Evolutionary conservation across 176 grass and related monocot genomes (phyloP), one percentile per base, ranked within the genome.

Genomic region (Carex cristatella): DNA sequence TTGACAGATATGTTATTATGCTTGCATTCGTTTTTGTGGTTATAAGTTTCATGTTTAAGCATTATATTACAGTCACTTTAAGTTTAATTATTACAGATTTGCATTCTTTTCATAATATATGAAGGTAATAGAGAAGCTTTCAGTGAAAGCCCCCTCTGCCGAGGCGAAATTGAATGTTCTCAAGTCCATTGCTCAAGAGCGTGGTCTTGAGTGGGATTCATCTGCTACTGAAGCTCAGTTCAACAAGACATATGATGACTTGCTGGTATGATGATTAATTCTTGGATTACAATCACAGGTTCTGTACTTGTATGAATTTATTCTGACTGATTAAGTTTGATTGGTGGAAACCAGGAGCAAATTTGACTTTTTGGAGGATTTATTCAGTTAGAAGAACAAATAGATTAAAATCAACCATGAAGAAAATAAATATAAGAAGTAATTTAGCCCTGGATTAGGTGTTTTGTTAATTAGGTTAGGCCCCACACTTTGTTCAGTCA

Each of bases 91-190:
- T 56, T 23, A 75, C 10, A 53, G 19, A 53, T 13, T 53, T 49
- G 4, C 4, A 40, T 40, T 40, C 38, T 40, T 40, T 40, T 40
- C 38, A 40, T 40, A 40, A 40, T 80, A 19, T 79, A 12, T 91
- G 44, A 83, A 99, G 96, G 89, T 99, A 90, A 99, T 99, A 30
- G 96, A 99, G 87, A 99, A 99, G 78, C 91, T 99, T 85, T 89
- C 96, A 13, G 96, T 94, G 61, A 99, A 84, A 88, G 88, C 93
- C 49, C 91, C 96, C 35, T 88, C 96, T 85, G 88, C 88, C 38
- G 96, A 99, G 65, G 83, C 89, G 72, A 98, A 99, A 83, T 31
- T 99, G 46, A 91, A 90, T 90, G 83, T 93, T 84, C 83, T 99
- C 78, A 94, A 95, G 87, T 91, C 80, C 69, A 94, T 95, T 67